These are phyloP conservation scores for Eremochloa ophiuroides DNA, from an alignment of 176 grass and related monocot species.

Conservation along the genomic window DNA sequence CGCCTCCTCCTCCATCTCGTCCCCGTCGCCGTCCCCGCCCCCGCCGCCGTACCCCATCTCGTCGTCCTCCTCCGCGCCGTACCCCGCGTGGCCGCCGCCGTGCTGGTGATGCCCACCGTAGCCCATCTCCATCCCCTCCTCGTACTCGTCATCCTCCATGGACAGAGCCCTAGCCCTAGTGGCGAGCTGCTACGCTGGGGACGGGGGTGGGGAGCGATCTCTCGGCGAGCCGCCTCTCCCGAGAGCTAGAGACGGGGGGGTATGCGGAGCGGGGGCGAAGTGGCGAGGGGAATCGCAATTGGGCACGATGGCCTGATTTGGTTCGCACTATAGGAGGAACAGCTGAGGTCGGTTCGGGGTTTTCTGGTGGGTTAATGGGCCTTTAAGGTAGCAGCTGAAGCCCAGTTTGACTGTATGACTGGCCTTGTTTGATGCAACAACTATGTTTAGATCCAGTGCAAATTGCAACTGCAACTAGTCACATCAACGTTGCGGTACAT, in stretches of 20 bases:
- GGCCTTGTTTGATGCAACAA: no score
- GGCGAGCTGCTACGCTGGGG: not conserved
- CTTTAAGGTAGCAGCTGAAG: no score
- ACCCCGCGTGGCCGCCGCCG: slow-evolving; percentile 23
- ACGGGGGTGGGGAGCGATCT: not conserved
- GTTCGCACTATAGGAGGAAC: no score
- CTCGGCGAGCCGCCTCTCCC: not conserved
- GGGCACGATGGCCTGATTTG: no score
- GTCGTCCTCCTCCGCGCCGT: slow-evolving; percentile 44
- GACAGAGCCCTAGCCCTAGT: slow-evolving; percentile 14
- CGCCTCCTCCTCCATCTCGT: slow-evolving; percentile 55
- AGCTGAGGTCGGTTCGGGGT: no score
- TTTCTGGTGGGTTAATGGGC: no score
- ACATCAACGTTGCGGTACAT: no score
- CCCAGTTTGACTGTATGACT: no score
- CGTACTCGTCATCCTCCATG: slow-evolving; percentile 65
- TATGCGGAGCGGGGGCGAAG: not conserved
- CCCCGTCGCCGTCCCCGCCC: slow-evolving; percentile 15
- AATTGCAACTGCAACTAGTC: no score
- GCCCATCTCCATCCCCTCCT: slow-evolving; percentile 56
- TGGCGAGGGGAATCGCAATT: not conserved
- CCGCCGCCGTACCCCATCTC: slow-evolving; percentile 20
- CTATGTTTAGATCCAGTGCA: no score
- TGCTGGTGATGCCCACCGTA: slow-evolving; percentile 40
- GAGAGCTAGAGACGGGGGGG: not conserved